Conservation (phyloP, 345 rosid species). For the Abelmoschus esculentus region DNA sequence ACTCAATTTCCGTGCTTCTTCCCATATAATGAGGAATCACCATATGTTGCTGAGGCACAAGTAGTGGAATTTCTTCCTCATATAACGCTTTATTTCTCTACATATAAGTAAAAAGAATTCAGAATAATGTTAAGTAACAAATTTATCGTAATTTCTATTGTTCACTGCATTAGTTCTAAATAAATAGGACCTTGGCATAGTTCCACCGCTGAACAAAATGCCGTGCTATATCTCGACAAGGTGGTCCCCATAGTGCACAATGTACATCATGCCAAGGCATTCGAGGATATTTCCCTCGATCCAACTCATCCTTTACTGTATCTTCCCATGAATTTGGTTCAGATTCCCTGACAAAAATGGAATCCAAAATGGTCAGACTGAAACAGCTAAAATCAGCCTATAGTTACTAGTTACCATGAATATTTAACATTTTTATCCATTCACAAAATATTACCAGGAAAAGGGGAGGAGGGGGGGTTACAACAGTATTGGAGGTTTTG, state of each 20-base stretch:
- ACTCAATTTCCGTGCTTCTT: constrained; percentile 43
- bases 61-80: no score
- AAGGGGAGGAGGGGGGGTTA: no score
- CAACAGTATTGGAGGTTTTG: background rate
- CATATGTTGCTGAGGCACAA: no score
- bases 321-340: constrained; percentile 67
- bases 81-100: constrained; percentile 50
- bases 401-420: background rate
- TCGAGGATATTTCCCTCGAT: no score
- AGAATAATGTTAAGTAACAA: constrained; percentile 10
- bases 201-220: constrained; percentile 5
- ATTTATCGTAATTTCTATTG: background rate
- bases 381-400: constrained; percentile 5
- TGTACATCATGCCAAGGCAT: no score
- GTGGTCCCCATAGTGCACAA: no score
- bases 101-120: background rate
- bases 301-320: no score
- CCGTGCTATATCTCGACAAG: no score
- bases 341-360: constrained; percentile 64
- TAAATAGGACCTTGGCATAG: constrained; percentile 78
- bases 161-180: background rate
- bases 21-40: no score
- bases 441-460: no score
- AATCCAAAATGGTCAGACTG: background rate
- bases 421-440: background rate